Percentiles rank a stretch among this genome's conserved stretches.
Evolutionary conservation across 1,284 basidiomycete species (phyloP).

Genomic region (Apiotrichum porosum): DNA sequence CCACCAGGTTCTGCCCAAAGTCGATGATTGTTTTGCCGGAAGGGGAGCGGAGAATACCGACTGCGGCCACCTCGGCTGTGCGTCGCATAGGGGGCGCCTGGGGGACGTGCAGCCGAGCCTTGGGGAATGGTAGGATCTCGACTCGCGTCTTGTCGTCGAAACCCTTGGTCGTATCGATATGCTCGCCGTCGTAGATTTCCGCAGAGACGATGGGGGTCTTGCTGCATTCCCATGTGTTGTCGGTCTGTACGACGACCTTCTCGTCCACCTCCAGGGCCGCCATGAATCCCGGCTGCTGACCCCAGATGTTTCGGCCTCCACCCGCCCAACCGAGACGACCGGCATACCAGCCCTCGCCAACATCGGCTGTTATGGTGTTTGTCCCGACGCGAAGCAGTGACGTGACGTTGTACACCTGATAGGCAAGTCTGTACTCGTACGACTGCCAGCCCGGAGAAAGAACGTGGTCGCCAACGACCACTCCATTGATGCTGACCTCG

Average conservation of each 20-base stretch:
- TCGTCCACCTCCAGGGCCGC: conserved; percentile 32
- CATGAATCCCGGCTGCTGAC: conserved; percentile 22
- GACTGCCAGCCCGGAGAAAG: conserved; percentile 41
- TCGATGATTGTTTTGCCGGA: conserved; percentile 34
- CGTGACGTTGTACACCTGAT: conserved; percentile 34
- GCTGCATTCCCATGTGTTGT: conserved; percentile 22
- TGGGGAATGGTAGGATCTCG: conserved; percentile 9
- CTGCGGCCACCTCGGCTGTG: not conserved
- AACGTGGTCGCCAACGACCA: conserved; percentile 32
- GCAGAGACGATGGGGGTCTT: conserved; percentile 18
- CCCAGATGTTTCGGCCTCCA: conserved; percentile 27
- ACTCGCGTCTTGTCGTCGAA: conserved; percentile 1
- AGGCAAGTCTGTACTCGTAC: conserved; percentile 34
- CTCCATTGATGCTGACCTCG: conserved; percentile 33
- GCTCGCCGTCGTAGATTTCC: conserved; percentile 40
- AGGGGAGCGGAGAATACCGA: conserved; percentile 27
- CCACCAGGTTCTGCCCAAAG: conserved; percentile 40
- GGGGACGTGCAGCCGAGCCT: conserved; percentile 19
- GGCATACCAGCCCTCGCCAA: conserved; percentile 41
- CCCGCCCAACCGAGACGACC: conserved; percentile 21
- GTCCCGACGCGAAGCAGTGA: conserved; percentile 17
- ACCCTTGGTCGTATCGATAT: conserved; percentile 10
- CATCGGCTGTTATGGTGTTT: conserved; percentile 24
- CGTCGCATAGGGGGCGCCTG: conserved; percentile 31
- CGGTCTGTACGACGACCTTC: conserved; percentile 11